These are phyloP conservation scores for Penicillium italicum DNA, from an alignment of 2,329 filamentous ascomycete genomes.

Conservation along the genomic window DNA sequence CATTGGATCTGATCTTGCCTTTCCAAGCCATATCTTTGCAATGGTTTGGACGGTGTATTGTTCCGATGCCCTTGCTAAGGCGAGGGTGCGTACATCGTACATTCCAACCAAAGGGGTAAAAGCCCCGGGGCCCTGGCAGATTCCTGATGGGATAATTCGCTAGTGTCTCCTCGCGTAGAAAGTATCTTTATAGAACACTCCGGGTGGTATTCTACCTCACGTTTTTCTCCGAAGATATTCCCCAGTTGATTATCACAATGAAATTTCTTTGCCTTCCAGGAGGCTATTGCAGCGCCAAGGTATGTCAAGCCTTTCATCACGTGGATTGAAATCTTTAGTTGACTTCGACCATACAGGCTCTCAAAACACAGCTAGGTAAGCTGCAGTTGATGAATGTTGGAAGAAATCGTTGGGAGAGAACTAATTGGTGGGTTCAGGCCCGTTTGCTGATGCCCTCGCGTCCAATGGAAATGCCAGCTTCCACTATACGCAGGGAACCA, in stretches of 20 bases:
- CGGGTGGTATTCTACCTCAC: not conserved
- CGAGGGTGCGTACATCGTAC: constrained; percentile 14
- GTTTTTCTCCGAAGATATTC: not conserved
- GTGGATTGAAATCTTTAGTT: not conserved
- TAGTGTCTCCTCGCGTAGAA: not conserved
- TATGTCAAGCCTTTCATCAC: constrained; percentile 4
- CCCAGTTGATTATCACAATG: constrained; percentile 9
- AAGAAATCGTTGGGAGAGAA: not conserved
- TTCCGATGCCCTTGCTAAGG: constrained; percentile 19
- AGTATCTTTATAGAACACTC: constrained; percentile 1
- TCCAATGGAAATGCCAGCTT: constrained; percentile 16
- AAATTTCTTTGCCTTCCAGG: constrained; percentile 23
- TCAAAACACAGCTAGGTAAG: constrained; percentile 20
- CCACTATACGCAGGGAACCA: constrained; percentile 17
- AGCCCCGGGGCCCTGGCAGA: constrained; percentile 7
- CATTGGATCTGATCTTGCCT: not conserved
- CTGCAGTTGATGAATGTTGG: not conserved
- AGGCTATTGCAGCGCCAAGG: constrained; percentile 20
- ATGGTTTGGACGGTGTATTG: not conserved
- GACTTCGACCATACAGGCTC: constrained; percentile 7
- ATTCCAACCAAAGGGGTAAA: constrained; percentile 19
- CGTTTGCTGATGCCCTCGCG: constrained; percentile 15
- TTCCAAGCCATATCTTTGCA: not conserved
- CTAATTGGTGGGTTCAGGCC: constrained; percentile 9
- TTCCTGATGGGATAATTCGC: constrained; percentile 2